Base-by-base conservation (phyloP, 257 asterid species). In the Cordia subcordata region DNA sequence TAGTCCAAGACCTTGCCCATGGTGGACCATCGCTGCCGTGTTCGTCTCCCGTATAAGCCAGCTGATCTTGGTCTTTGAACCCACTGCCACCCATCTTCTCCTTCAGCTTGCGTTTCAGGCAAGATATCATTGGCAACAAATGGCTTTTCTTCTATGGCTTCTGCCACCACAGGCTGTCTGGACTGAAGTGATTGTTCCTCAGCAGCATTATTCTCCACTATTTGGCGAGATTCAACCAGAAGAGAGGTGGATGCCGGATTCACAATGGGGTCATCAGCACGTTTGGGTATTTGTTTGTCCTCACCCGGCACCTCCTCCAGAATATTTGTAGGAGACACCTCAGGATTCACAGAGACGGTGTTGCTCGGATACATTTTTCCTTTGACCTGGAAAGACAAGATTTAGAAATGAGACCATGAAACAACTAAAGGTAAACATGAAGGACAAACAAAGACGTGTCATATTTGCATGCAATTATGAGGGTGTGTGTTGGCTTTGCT, bases 81-180 rank as follows among this genome's bases (percentile, higher is more conserved):
- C 20, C 96, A 82, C 72, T 88, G 98, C 98, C 98, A 91, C 38
- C 94, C 96, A 13, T 91, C 94, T 75, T 91, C 98, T 57, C 80
- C 96, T 76, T 86, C 96, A 64, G 82, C 81, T 62, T 72, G 84
- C 61, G 75, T 60, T 66, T 86, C 93, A 54, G 72, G 72, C 60
- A 79, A 64, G 65, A 68, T 66, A 32, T 82, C 77, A 70, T 63
- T 69, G 64, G 79, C 56, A 59, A 53, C 65, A 42, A 71, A 65
- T n/a, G 75, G 59, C 45, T 61, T 71, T 66, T 50, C 61, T 27
- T 58, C 59, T 54, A 55, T 72, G 71, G 67, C 59, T 70, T 83
- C 84, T 65, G 60, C 71, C 53, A 53, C 50, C 60, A 81, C 69
- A 53, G 70, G 71, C 68, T 72, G 78, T 68, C 72, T 75, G 9